These are phyloP conservation scores for Wickerhamiella bombiphila DNA, from an alignment of 805 yeast species.

Conservation along the genomic window DNA sequence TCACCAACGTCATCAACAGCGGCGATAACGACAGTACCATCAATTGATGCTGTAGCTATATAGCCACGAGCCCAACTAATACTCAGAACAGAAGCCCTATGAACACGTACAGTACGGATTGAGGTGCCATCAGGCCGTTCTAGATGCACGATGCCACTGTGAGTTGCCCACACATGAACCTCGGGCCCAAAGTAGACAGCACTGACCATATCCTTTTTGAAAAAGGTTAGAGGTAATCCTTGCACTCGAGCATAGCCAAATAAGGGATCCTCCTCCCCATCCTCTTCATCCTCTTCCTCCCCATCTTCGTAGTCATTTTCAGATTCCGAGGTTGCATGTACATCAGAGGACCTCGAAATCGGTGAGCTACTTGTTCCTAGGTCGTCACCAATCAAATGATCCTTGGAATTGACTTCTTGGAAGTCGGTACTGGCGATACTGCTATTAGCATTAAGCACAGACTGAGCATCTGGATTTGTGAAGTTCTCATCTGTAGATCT, in stretches of 20 bases:
- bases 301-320: constrained; percentile 16
- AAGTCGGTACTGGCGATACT: too few species aligned
- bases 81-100: constrained; percentile 68
- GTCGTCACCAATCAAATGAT: too few species aligned
- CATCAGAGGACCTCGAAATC: too few species aligned
- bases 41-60: constrained; percentile 83
- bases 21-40: constrained; percentile 81
- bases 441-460: too few species aligned
- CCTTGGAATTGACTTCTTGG: too few species aligned
- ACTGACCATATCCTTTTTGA: constrained; percentile 65
- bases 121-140: constrained; percentile 34
- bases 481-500: too few species aligned
- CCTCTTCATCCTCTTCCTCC: constrained; percentile 21
- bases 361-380: too few species aligned
- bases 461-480: too few species aligned
- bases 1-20: constrained; percentile 47
- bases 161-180: constrained; percentile 72
- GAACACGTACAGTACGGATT: constrained; percentile 65
- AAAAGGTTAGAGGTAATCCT: constrained; percentile 55
- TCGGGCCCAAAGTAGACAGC: constrained; percentile 44
- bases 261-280: constrained; percentile 42
- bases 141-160: constrained; percentile 67
- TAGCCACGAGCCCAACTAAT: constrained; percentile 51
- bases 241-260: constrained; percentile 60
- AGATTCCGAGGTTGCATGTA: too few species aligned